Evolutionary conservation across 176 grass and related monocot genomes (phyloP).

Genomic region (Carex parvula): DNA sequence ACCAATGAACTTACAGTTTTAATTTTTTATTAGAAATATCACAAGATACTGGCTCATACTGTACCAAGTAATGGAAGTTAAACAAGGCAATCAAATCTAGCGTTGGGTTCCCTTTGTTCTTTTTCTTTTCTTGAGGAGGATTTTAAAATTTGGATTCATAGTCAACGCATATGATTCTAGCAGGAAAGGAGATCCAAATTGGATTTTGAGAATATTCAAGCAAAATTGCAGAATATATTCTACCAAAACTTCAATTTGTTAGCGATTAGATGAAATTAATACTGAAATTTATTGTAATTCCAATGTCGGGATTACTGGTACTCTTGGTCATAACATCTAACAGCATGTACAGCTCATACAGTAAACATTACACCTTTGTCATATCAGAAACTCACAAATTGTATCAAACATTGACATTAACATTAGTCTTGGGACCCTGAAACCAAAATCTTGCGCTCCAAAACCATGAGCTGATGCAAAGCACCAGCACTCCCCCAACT

Average conservation of each 20-base stretch:
- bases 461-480: constrained; percentile 37
- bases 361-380: background rate
- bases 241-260: background rate
- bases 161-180: no score
- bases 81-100: no score
- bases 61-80: no score
- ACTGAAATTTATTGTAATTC: background rate
- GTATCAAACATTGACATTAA: background rate
- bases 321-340: background rate
- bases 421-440: constrained; percentile 34
- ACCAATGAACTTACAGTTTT: no score
- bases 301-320: background rate
- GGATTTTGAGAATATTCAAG: no score
- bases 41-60: no score
- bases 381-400: background rate
- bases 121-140: no score
- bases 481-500: constrained; percentile 51
- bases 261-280: background rate
- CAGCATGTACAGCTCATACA: background rate
- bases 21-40: no score
- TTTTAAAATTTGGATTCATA: no score
- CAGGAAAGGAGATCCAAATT: no score
- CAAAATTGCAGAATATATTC: background rate
- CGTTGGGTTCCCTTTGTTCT: no score
- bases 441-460: constrained; percentile 61